These are phyloP conservation scores for Cyberlindnera petersonii DNA, from an alignment of 805 yeast species.

Conservation along the genomic window DNA sequence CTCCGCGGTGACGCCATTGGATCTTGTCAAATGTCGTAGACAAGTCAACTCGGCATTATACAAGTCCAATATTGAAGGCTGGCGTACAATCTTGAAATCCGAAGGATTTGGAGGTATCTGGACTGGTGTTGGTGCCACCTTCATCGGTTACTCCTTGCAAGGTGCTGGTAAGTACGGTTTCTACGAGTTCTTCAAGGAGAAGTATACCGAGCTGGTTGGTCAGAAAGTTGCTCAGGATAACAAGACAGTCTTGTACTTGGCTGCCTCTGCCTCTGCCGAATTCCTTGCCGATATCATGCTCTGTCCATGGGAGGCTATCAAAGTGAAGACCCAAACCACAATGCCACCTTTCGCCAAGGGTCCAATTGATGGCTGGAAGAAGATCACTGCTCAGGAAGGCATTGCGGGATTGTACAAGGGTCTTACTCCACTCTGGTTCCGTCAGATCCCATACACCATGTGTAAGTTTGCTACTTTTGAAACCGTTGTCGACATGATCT, in stretches of 20 bases:
- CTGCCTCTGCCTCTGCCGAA: conserved; percentile 92
- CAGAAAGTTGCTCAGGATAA: conserved; percentile 55
- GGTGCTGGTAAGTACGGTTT: conserved; percentile 98
- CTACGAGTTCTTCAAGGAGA: conserved; percentile 85
- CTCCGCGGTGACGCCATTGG: conserved; percentile 88
- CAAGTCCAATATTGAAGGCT: conserved; percentile 76
- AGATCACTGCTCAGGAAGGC: conserved; percentile 66
- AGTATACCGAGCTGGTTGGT: conserved; percentile 66
- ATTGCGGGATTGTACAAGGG: conserved; percentile 80
- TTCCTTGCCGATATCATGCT: conserved; percentile 84
- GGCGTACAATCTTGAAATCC: conserved; percentile 63
- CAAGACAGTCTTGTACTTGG: conserved; percentile 70
- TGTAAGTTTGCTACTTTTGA: conserved; percentile 95
- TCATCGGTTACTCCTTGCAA: conserved; percentile 88
- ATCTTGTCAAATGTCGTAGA: conserved; percentile 87
- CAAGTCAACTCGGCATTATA: conserved; percentile 79
- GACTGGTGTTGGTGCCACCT: conserved; percentile 91
- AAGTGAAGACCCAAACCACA: conserved; percentile 91
- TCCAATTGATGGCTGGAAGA: conserved; percentile 62
- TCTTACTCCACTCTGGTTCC: conserved; percentile 85
- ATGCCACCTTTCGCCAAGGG: conserved; percentile 76
- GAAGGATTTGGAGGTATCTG: conserved; percentile 75
- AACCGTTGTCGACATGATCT: conserved; percentile 79
- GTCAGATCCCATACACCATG: conserved; percentile 99
- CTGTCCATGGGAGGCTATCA: conserved; percentile 94